Conservation (phyloP, 106 monocot genomes). For the Agapanthus africanus region DNA sequence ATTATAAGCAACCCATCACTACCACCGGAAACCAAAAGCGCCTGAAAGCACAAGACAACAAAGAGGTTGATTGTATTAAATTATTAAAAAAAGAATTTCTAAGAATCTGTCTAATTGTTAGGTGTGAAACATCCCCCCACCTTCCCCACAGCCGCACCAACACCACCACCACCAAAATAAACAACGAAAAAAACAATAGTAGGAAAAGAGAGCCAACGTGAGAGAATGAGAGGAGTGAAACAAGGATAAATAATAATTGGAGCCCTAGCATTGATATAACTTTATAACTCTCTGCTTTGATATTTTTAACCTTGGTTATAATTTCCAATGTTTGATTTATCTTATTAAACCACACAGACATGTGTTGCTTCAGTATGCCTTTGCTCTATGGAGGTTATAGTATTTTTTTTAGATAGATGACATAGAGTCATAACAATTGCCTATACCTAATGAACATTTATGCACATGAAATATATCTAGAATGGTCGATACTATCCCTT, state of each 20-base stretch:
- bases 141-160: too few relatives aligned
- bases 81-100: too few relatives aligned
- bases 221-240: too few relatives aligned
- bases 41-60: constrained; percentile 34
- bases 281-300: too few relatives aligned
- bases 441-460: neutral
- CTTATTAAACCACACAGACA: neutral
- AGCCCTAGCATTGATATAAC: too few relatives aligned
- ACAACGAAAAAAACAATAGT: too few relatives aligned
- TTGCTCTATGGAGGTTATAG: neutral
- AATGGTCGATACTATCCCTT: neutral
- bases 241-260: too few relatives aligned
- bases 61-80: too few relatives aligned
- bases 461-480: neutral
- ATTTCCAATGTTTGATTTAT: neutral
- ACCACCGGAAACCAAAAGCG: constrained; percentile 92
- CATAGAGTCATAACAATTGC: neutral
- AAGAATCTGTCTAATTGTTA: too few relatives aligned
- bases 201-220: too few relatives aligned
- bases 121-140: too few relatives aligned
- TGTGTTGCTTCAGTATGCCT: neutral
- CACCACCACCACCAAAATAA: too few relatives aligned
- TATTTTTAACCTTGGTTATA: neutral
- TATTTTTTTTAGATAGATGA: neutral
- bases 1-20: constrained; percentile 92